These are phyloP conservation scores for Malassezia arunalokei DNA, from an alignment of 1,284 basidiomycete genomes.

Conservation along the genomic window DNA sequence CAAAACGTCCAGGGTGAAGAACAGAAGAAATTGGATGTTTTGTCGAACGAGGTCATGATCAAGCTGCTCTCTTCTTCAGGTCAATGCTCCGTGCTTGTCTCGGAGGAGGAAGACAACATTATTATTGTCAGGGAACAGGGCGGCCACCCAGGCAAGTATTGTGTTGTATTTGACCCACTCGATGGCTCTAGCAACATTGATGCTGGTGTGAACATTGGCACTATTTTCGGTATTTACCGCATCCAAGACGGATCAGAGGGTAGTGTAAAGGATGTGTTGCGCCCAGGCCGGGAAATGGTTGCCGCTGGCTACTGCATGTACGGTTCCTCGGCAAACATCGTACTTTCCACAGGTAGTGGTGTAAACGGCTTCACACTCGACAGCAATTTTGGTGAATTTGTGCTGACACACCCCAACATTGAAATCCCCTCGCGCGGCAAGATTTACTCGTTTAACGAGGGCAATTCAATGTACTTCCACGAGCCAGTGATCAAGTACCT, in stretches of 20 bases:
- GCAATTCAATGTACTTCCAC: constrained; percentile 89
- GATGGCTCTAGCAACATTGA: constrained; percentile 99
- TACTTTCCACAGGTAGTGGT: constrained; percentile 84
- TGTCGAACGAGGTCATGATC: constrained; percentile 99
- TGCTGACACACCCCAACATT: constrained; percentile 96
- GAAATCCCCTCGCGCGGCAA: constrained; percentile 84
- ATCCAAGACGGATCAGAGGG: constrained; percentile 64
- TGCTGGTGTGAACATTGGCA: constrained; percentile 98
- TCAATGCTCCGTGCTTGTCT: constrained; percentile 90
- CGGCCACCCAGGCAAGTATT: constrained; percentile 53
- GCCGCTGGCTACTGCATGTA: constrained; percentile 77
- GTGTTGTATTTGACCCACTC: constrained; percentile 95
- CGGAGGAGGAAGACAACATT: constrained; percentile 86
- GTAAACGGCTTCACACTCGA: constrained; percentile 99
- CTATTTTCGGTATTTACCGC: constrained; percentile 96
- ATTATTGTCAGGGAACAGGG: constrained; percentile 61
- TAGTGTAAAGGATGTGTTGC: constrained; percentile 70
- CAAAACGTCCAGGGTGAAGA: constrained; percentile 96
- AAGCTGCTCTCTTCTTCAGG: constrained; percentile 78
- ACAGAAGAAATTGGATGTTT: constrained; percentile 96
- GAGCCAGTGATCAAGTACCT: constrained; percentile 60
- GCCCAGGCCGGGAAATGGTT: constrained; percentile 92
- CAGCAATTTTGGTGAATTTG: constrained; percentile 76
- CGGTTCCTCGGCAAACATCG: constrained; percentile 93
- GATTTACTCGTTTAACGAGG: constrained; percentile 99